A percentile compares a stretch with the other conserved stretches of the same genome.
Conservation (phyloP, 345 rosid genomes). For the Aurinia saxatilis region DNA sequence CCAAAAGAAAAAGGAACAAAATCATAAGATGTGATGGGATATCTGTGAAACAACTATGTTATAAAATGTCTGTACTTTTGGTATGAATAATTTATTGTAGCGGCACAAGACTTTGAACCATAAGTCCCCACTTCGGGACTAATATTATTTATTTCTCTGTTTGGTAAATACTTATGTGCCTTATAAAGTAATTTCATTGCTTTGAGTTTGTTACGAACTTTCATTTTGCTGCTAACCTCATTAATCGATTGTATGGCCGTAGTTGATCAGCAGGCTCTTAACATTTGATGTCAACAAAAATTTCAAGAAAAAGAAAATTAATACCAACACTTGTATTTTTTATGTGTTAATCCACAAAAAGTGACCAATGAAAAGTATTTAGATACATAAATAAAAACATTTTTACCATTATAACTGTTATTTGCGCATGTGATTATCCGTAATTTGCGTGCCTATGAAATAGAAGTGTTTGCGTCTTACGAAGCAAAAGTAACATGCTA, state of each 20-base stretch:
- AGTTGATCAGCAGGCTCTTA: too few species aligned
- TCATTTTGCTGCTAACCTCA: background rate
- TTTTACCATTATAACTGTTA: too few species aligned
- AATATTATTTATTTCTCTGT: background rate
- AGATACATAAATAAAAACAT: too few species aligned
- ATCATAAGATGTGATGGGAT: slow-evolving; percentile 17
- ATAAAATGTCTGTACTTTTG: slow-evolving; percentile 16
- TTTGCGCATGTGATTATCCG: too few species aligned
- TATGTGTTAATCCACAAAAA: too few species aligned
- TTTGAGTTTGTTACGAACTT: background rate
- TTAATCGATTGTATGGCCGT: background rate
- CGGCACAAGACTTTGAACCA: background rate
- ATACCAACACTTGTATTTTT: too few species aligned
- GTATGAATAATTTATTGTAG: slow-evolving; percentile 11
- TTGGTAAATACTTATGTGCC: background rate
- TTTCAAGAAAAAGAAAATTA: too few species aligned
- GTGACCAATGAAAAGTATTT: too few species aligned
- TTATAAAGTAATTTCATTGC: background rate
- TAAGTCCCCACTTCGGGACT: too few species aligned
- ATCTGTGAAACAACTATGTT: slow-evolving; percentile 17
- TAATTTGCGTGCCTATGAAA: too few species aligned
- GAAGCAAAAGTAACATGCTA: background rate
- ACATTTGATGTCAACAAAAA: too few species aligned
- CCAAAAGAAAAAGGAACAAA: background rate
- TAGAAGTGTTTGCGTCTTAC: background rate